These are phyloP conservation scores for Phytophthora ramorum DNA, from an alignment of 352 stramenopile species.

Conservation along the genomic window DNA sequence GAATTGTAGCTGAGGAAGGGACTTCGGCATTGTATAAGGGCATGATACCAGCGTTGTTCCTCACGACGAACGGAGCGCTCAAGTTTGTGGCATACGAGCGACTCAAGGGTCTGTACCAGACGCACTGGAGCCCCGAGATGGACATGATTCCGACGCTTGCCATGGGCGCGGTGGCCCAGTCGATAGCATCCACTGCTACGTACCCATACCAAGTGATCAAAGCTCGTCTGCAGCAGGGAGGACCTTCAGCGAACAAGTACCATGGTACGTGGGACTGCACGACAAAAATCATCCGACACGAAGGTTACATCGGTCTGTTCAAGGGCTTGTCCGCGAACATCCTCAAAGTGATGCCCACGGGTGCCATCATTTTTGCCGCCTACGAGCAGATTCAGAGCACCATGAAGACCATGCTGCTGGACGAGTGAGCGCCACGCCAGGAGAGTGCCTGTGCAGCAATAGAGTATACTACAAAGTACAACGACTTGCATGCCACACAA, in stretches of 20 bases:
- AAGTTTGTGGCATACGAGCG: slow-evolving; percentile 92
- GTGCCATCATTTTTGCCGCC: slow-evolving; percentile 94
- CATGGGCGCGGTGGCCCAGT: slow-evolving; percentile 85
- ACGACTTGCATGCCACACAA: slow-evolving; percentile 20
- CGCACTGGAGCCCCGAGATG: slow-evolving; percentile 70
- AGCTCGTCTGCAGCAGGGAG: slow-evolving; percentile 94
- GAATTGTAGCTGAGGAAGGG: slow-evolving; percentile 96
- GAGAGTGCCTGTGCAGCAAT: slow-evolving; percentile 31
- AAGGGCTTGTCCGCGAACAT: slow-evolving; percentile 96
- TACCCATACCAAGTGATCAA: slow-evolving; percentile 98
- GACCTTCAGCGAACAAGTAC: slow-evolving; percentile 86
- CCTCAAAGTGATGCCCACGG: slow-evolving; percentile 95
- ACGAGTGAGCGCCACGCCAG: slow-evolving; percentile 32
- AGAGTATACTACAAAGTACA: slow-evolving; percentile 31
- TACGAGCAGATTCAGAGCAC: slow-evolving; percentile 85
- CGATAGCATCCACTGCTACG: slow-evolving; percentile 86
- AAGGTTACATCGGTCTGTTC: slow-evolving; percentile 95
- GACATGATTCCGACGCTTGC: slow-evolving; percentile 69
- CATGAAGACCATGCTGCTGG: slow-evolving; percentile 57
- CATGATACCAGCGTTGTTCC: slow-evolving; percentile 94
- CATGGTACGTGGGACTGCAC: slow-evolving; percentile 91
- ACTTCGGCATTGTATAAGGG: slow-evolving; percentile 95
- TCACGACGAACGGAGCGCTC: slow-evolving; percentile 97
- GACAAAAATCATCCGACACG: slow-evolving; percentile 88
- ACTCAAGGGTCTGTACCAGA: slow-evolving; percentile 72